phyloP scores from a whole-genome alignment of 768 basidiomycete species.

The Mycena maculata region DNA sequence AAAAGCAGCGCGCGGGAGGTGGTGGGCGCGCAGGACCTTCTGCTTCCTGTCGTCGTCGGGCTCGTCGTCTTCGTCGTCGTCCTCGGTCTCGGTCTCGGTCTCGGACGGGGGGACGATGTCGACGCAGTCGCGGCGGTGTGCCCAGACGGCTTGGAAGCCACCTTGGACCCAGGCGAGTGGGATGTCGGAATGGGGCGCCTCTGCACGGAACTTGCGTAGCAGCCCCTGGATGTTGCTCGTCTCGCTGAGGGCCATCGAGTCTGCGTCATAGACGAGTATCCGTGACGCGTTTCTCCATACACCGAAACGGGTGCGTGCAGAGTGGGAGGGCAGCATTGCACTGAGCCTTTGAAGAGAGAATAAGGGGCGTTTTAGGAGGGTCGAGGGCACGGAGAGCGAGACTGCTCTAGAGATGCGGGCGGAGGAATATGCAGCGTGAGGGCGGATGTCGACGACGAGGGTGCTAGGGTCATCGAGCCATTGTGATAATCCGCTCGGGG shows the following conservation, averaged over 20 bases:
- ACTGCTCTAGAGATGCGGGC: constrained; percentile 78
- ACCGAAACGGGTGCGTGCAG: constrained; percentile 69
- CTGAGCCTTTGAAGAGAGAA: constrained; percentile 84
- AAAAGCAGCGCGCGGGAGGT: constrained; percentile 75
- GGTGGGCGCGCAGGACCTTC: constrained; percentile 62
- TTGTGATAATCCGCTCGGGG: constrained; percentile 40
- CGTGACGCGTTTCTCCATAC: constrained; percentile 66
- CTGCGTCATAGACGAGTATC: constrained; percentile 90
- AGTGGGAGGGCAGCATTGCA: constrained; percentile 79
- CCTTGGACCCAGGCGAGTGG: constrained; percentile 84
- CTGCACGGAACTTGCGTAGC: constrained; percentile 77
- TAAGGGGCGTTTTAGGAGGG: constrained; percentile 89
- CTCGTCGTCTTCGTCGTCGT: constrained; percentile 59
- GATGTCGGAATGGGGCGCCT: constrained; percentile 55
- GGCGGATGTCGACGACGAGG: constrained; percentile 90
- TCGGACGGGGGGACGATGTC: constrained; percentile 60
- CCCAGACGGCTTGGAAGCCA: constrained; percentile 80
- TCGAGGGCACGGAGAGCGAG: constrained; percentile 93
- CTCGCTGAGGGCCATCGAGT: constrained; percentile 69
- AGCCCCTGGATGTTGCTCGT: constrained; percentile 78
- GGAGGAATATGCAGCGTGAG: constrained; percentile 76
- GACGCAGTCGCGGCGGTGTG: constrained; percentile 62
- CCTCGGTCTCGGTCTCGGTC: constrained; percentile 66
- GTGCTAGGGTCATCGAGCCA: constrained; percentile 50
- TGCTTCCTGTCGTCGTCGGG: constrained; percentile 20